Base-by-base conservation (phyloP, 176 grass and related monocot species). In the Typha latifolia region DNA sequence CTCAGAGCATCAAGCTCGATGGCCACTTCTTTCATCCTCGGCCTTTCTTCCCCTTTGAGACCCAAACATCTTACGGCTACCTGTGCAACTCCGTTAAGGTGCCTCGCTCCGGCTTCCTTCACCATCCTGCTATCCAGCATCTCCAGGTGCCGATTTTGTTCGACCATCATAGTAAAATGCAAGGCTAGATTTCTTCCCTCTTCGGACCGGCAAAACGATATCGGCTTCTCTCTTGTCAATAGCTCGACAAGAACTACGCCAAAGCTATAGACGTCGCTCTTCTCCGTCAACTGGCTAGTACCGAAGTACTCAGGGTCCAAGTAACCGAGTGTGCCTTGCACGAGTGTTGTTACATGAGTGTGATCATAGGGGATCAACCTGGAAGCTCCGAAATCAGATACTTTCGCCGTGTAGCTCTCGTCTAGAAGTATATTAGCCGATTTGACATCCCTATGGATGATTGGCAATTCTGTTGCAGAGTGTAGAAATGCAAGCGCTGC, bases 231-330 rank as follows among this genome's bases (percentile, higher is more conserved):
- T 43, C 80, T 49, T 37, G 78, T 85, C 70, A 85, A 48, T 1
- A 85, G 72, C 78, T 85, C 83, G 9, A 79, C 32, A 4, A 77
- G 66, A 24, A 81, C 77, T 49, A 85, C 83, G 14, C 78, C 78
- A 32, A 86, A 86, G 47, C 83, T 86, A 52, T 86, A 86, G 12
- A 86, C 78, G 55, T 86, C 83, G 23, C 83, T 78, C 51, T 80
- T 86, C 12, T 80, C 69, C 3, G 74, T 81, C 59, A 86, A 49
- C 37, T 61, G 64, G 69, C 74, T 69, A 10, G 78, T 86, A 34
- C 70, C 10, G 37, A 81, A 86, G 23, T 81, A 81, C 24, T 86
- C 74, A 5, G 84, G 84, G 19, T 86, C 84, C 63, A 86, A 61
- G 67, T 81, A 81, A 37, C 78, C 84, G 4, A 86, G 24, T 14